These are phyloP conservation scores for Candida tallmaniae DNA, from an alignment of 805 yeast species.

Conservation along the genomic window DNA sequence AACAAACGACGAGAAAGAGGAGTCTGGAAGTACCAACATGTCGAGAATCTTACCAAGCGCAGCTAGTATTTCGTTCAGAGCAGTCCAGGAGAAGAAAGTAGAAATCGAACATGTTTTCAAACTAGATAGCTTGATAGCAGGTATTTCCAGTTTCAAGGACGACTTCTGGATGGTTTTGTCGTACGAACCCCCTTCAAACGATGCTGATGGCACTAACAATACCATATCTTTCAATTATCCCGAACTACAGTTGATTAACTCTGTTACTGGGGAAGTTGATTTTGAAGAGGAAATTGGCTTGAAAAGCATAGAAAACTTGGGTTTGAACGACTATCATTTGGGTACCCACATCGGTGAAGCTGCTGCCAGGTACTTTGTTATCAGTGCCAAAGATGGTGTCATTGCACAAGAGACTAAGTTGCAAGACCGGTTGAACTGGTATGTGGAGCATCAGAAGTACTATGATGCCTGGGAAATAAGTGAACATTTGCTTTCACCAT, in stretches of 20 bases:
- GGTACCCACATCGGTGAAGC: slow-evolving; percentile 45
- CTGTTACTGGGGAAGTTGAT: slow-evolving; percentile 62
- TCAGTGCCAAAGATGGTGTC: slow-evolving; percentile 81
- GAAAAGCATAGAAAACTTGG: slow-evolving; percentile 51
- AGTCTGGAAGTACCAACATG: slow-evolving; percentile 17
- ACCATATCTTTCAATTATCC: slow-evolving; percentile 50
- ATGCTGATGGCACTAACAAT: slow-evolving; percentile 14
- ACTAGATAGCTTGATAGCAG: slow-evolving; percentile 59
- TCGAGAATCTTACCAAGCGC: slow-evolving; percentile 46
- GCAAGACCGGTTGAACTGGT: slow-evolving; percentile 74
- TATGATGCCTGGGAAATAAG: slow-evolving; percentile 79
- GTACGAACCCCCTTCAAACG: slow-evolving; percentile 34
- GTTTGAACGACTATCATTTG: slow-evolving; percentile 77
- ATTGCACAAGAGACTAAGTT: slow-evolving; percentile 67
- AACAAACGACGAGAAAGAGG: slow-evolving; percentile 12
- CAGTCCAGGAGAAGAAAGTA: slow-evolving; percentile 39
- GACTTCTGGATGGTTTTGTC: slow-evolving; percentile 63
- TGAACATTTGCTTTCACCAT: slow-evolving; percentile 46
- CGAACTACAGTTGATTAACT: slow-evolving; percentile 67
- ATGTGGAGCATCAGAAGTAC: slow-evolving; percentile 46
- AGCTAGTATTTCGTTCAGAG: slow-evolving; percentile 50
- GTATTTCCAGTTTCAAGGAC: slow-evolving; percentile 71
- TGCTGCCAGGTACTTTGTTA: slow-evolving; percentile 52
- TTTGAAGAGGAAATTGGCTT: slow-evolving; percentile 77
- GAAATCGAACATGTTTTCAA: slow-evolving; percentile 46